Percentiles rank a stretch among this genome's conserved stretches.
Conservation (phyloP, 345 rosid species). For the Mallotus nudiflorus region DNA sequence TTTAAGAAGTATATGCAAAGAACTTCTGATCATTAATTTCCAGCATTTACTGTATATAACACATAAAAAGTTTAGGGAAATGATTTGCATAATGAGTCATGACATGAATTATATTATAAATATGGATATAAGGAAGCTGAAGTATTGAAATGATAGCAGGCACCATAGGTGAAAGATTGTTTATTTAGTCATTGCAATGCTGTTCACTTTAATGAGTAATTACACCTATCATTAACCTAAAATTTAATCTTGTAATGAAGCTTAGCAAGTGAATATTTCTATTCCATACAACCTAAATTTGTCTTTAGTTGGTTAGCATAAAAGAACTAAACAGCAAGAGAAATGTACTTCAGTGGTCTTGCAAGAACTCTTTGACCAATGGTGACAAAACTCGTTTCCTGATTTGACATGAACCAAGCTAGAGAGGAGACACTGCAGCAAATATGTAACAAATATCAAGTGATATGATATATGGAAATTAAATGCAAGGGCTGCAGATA, state of each 20-base stretch:
- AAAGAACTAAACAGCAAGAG: neutral
- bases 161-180: too few relatives aligned
- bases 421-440: conserved; percentile 87
- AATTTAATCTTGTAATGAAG: neutral
- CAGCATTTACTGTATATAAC: too few relatives aligned
- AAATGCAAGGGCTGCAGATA: neutral
- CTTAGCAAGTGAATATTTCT: neutral
- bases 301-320: neutral
- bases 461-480: conserved; percentile 6
- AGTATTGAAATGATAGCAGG: too few relatives aligned
- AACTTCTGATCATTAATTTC: too few relatives aligned
- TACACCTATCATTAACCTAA: too few relatives aligned
- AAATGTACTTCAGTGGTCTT: conserved; percentile 77
- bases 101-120: too few relatives aligned
- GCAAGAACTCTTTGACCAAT: conserved; percentile 98
- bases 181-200: too few relatives aligned
- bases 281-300: neutral
- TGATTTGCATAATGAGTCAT: too few relatives aligned
- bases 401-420: conserved; percentile 99
- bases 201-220: too few relatives aligned
- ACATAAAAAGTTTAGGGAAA: too few relatives aligned
- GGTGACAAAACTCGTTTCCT: conserved; percentile 95
- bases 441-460: conserved; percentile 21
- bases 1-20: neutral
- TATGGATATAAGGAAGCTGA: too few relatives aligned